A percentile compares a stretch with the other conserved stretches of the same genome.
Conservation (phyloP, 495 filamentous ascomycete genomes). For the Penicillium parvum region DNA sequence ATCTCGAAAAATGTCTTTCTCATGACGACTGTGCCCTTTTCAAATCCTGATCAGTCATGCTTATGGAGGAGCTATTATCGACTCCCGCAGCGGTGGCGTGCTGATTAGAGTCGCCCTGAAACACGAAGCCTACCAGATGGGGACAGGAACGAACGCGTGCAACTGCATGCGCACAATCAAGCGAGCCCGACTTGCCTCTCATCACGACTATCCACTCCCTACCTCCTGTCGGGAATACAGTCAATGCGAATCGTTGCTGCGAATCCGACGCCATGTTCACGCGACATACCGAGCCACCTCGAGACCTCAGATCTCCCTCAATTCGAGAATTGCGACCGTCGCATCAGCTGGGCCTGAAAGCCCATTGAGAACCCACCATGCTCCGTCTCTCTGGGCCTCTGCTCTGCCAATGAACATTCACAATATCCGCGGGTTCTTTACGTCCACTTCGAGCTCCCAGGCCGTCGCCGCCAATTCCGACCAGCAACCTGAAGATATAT, state of each 20-base stretch:
- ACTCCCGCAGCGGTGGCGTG: no score
- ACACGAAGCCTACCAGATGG: conserved; percentile 6
- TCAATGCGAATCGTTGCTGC: neutral
- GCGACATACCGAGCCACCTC: neutral
- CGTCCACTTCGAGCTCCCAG: neutral
- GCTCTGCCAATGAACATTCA: no score
- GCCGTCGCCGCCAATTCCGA: neutral
- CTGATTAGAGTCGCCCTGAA: neutral
- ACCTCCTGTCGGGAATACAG: neutral
- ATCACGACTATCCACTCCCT: neutral
- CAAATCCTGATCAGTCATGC: no score
- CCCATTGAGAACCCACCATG: no score
- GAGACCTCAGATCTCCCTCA: neutral
- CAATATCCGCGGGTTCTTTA: neutral
- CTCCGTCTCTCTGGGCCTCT: no score
- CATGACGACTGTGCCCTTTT: no score
- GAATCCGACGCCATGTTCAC: conserved; percentile 2
- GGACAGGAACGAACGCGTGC: conserved; percentile 5
- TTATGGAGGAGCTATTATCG: no score
- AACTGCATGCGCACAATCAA: conserved; percentile 4
- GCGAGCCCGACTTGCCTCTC: neutral
- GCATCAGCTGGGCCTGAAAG: no score
- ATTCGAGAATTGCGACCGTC: neutral
- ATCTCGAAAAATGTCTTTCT: no score
- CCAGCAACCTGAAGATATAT: neutral